Evolutionary conservation across 192 early-diverging fungal genomes (phyloP).

Genomic region (Mortierella claussenii): DNA sequence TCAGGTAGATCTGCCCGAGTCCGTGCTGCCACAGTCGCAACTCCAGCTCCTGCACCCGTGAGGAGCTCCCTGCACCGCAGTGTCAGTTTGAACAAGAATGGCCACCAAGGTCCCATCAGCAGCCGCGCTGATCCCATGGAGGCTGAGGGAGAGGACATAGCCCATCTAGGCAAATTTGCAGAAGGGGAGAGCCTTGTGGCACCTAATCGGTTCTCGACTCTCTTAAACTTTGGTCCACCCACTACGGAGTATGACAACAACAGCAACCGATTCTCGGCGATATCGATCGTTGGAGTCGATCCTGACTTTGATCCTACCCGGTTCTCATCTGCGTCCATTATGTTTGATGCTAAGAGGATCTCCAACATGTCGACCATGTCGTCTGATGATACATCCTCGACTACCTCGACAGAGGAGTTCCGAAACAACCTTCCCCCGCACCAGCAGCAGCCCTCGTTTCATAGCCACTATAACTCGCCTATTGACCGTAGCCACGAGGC

Average conservation of each 20-base stretch:
- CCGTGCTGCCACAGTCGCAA: slow-evolving; percentile 10
- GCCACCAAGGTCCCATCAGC: slow-evolving; percentile 1
- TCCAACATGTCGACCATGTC: slow-evolving; percentile 23
- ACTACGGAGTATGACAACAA: slow-evolving; percentile 1
- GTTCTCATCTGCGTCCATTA: slow-evolving; percentile 31
- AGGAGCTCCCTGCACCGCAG: slow-evolving; percentile 39
- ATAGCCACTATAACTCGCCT: slow-evolving; percentile 33
- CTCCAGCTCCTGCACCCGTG: slow-evolving; percentile 7
- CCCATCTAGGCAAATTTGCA: slow-evolving; percentile 1
- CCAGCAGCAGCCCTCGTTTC: slow-evolving; percentile 44
- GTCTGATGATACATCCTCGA: slow-evolving; percentile 27
- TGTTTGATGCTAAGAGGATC: slow-evolving; percentile 48
- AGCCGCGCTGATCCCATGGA: slow-evolving; percentile 15
- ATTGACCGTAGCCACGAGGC: slow-evolving; percentile 1
- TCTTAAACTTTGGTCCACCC: slow-evolving; percentile 24
- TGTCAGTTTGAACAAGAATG: slow-evolving; percentile 42
- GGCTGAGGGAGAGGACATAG: slow-evolving; percentile 11
- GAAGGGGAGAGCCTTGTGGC: slow-evolving; percentile 33
- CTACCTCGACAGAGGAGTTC: slow-evolving; percentile 33
- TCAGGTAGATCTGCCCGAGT: slow-evolving; percentile 1
- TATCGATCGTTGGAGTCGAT: slow-evolving; percentile 5
- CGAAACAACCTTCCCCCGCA: slow-evolving; percentile 27
- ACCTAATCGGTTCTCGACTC: slow-evolving; percentile 39
- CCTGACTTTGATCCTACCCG: slow-evolving; percentile 27
- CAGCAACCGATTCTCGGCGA: slow-evolving; percentile 23